Base-by-base conservation (phyloP, 2,329 filamentous ascomycete genomes). In the Sclerotinia spermophila region DNA sequence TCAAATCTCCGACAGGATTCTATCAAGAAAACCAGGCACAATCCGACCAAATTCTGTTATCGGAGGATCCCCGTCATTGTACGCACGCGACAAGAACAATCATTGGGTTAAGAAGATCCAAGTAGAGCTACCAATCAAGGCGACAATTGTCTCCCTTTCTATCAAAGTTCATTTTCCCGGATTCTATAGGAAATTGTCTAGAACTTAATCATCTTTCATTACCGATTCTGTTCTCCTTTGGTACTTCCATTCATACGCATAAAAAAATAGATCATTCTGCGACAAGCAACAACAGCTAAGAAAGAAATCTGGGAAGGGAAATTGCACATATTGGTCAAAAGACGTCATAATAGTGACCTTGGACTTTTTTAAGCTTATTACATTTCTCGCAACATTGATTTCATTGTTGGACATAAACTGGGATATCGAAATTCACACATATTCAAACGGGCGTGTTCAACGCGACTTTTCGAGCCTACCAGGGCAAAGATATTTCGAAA, bases 81-180 rank as follows among this genome's bases (percentile, higher is more conserved):
- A 68, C 69, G 72, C 72, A 75, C 71, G 70, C 74, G 72, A 75
- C 74, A 74, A 67, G 68, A 72, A 44, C 72, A 60, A 69, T 72
- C 72, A 76, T 75, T 76, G 73, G 75, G 61, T 68, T 71, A 74
- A 62, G 68, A 74, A 62, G 68, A 68, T 33, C 56, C 58, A 42
- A 65, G 19, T 65, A 62, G 53, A 51, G 70, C 70, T 67, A 67
- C 60, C 58, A 62, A 64, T 53, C 66, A 68, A 74, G 70, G 72
- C 67, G 70, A 68, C 61, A 38, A 68, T 62, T 73, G 71, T 68
- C 61, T 59, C 48, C 67, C 67, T 61, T 65, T 67, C 27, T 42
- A 64, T 67, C 56, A 27, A 30, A 27, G 11, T 40, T 19, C 27
- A 48, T 65, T 55, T 56, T 35, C 60, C 68, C 55, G 45, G 38